Percentiles rank a stretch among this genome's conserved stretches.
Conservation (phyloP, 176 grass and related monocot species). For the Zea mays region DNA sequence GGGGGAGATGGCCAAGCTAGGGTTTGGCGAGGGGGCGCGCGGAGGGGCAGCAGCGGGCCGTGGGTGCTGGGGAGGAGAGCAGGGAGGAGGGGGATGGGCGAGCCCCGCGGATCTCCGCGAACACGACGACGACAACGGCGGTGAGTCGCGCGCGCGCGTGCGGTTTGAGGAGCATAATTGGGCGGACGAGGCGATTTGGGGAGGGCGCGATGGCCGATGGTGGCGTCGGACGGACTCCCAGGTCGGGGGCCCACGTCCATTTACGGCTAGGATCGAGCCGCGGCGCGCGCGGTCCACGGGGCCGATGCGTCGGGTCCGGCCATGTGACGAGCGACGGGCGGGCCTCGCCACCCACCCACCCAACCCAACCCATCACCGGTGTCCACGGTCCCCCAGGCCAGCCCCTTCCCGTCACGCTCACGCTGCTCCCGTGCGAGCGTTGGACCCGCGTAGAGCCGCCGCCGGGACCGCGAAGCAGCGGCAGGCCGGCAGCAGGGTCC, state of each 20-base stretch:
- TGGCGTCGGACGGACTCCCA: not conserved
- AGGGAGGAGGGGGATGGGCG: too few relatives aligned
- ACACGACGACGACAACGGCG: not conserved
- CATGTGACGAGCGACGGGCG: not conserved
- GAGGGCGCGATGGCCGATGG: not conserved
- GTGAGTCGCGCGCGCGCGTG: not conserved
- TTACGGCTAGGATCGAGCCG: not conserved
- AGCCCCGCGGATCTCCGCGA: conserved; percentile 1
- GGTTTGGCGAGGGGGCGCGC: not conserved
- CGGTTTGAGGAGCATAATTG: not conserved
- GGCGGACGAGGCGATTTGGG: not conserved
- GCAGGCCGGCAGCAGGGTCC: too few relatives aligned
- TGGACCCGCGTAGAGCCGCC: not conserved
- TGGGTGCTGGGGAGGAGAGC: not conserved
- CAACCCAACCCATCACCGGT: not conserved
- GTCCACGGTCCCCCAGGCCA: too few relatives aligned
- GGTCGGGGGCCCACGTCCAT: not conserved
- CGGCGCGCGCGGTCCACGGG: too few relatives aligned
- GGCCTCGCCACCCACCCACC: not conserved
- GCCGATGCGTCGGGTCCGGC: not conserved
- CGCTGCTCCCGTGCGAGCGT: not conserved
- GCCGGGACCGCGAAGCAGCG: not conserved
- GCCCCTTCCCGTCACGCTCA: too few relatives aligned
- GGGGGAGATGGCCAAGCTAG: not conserved
- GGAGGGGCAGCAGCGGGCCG: not conserved